Percentiles rank a stretch among this genome's conserved stretches.
Conservation (phyloP, 352 stramenopile genomes). For the Phytopythium boreale region DNA sequence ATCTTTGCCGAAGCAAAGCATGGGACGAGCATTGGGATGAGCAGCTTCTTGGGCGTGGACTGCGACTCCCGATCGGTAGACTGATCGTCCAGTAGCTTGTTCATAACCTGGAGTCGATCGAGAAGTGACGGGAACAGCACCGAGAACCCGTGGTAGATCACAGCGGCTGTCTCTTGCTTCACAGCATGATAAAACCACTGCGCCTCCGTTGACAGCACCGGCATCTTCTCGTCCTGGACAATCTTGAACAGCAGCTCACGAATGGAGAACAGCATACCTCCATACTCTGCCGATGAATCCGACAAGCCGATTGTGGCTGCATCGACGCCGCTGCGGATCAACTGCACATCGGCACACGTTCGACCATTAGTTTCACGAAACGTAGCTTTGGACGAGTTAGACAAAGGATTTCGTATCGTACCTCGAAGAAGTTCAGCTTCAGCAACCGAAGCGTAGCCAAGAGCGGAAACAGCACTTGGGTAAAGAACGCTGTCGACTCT, state of each 20-base stretch:
- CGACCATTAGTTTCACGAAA: background rate
- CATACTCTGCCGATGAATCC: conserved; percentile 25
- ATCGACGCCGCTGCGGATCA: conserved; percentile 68
- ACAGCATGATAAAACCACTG: conserved; percentile 75
- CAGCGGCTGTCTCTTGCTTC: conserved; percentile 72
- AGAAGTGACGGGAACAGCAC: conserved; percentile 76
- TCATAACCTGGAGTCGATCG: conserved; percentile 80
- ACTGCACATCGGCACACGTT: conserved; percentile 22
- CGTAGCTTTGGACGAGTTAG: background rate
- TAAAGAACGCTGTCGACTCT: conserved; percentile 19
- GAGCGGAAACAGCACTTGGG: conserved; percentile 65
- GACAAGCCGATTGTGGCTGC: conserved; percentile 53
- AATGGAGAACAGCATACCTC: conserved; percentile 48
- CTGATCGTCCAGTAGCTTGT: conserved; percentile 56
- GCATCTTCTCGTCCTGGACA: conserved; percentile 40
- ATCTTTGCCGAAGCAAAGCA: conserved; percentile 81
- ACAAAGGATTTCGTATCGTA: conserved; percentile 15
- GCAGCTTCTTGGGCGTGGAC: conserved; percentile 49
- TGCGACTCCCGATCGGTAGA: conserved; percentile 13
- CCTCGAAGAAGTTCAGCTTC: conserved; percentile 89
- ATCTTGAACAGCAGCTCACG: conserved; percentile 71
- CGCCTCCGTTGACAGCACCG: conserved; percentile 29
- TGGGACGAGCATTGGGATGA: conserved; percentile 82
- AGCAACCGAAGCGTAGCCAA: conserved; percentile 69
- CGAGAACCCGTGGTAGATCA: conserved; percentile 82